These are phyloP conservation scores for Pelargonium australe DNA, from an alignment of 441 rosid species.

Conservation along the genomic window DNA sequence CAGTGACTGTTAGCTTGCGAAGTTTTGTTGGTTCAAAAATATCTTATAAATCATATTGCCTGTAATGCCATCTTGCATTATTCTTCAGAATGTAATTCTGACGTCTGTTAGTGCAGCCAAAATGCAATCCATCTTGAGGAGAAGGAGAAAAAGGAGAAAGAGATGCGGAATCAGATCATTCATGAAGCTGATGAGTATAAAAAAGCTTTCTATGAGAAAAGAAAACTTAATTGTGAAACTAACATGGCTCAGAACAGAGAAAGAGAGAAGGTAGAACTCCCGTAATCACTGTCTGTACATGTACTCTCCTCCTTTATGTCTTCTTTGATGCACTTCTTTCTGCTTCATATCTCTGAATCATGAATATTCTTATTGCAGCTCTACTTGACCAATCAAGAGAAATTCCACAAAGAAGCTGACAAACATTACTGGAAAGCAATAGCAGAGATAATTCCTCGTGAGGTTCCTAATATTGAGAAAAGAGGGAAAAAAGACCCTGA, in stretches of 20 bases:
- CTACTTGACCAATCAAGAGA: slow-evolving; percentile 72
- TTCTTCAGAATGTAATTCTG: neutral
- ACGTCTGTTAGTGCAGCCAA: slow-evolving; percentile 36
- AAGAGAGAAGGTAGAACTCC: slow-evolving; percentile 51
- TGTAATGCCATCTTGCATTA: too few species aligned
- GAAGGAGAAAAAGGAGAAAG: slow-evolving; percentile 73
- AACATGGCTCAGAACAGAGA: slow-evolving; percentile 54
- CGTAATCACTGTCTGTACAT: neutral
- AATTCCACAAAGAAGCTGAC: slow-evolving; percentile 83
- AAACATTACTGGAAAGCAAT: slow-evolving; percentile 88
- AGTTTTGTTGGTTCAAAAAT: too few species aligned
- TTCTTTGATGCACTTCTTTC: neutral
- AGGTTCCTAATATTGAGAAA: slow-evolving; percentile 72
- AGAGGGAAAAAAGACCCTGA: slow-evolving; percentile 74
- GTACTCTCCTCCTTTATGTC: neutral
- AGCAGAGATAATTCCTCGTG: slow-evolving; percentile 77
- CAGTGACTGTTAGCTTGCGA: too few species aligned
- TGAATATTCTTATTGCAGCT: slow-evolving; percentile 36
- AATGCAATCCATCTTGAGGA: slow-evolving; percentile 65
- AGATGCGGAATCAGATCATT: slow-evolving; percentile 58
- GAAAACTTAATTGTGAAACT: slow-evolving; percentile 53
- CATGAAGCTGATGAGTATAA: slow-evolving; percentile 56
- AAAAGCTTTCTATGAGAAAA: slow-evolving; percentile 56
- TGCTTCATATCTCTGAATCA: neutral
- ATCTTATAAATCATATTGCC: too few species aligned